These are phyloP conservation scores for Chaetoceros muelleri DNA, from an alignment of 108 stramenopile species.

Conservation along the genomic window DNA sequence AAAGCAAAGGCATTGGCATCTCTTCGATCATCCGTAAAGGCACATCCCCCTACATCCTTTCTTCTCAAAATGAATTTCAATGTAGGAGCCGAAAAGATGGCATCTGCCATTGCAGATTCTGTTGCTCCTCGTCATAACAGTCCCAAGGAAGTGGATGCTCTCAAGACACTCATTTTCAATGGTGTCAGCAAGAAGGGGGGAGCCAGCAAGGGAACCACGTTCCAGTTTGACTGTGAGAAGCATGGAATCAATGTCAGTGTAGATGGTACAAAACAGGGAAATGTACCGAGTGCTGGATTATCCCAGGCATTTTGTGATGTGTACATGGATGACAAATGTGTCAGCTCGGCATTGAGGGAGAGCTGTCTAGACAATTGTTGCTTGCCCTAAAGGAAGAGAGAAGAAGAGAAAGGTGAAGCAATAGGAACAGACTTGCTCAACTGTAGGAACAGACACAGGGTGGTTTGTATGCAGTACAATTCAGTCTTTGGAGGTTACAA, in stretches of 20 bases:
- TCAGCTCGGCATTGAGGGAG: constrained; percentile 46
- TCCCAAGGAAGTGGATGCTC: constrained; percentile 41
- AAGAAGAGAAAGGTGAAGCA: not conserved
- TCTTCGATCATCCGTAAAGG: constrained; percentile 41
- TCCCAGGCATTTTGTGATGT: constrained; percentile 70
- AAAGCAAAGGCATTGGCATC: constrained; percentile 36
- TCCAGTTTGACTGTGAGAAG: constrained; percentile 57
- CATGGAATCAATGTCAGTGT: constrained; percentile 58
- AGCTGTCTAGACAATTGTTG: constrained; percentile 61
- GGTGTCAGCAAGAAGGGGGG: constrained; percentile 55
- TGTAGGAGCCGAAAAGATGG: constrained; percentile 82
- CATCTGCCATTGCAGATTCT: constrained; percentile 67
- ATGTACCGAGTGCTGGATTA: constrained; percentile 36
- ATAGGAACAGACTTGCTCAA: too few species aligned
- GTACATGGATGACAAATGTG: constrained; percentile 72
- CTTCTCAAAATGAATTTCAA: constrained; percentile 76
- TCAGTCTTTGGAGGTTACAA: too few species aligned
- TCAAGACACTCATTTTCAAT: constrained; percentile 55
- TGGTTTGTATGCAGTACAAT: too few species aligned
- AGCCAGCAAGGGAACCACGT: constrained; percentile 56
- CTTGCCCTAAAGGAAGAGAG: constrained; percentile 12
- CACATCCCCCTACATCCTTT: constrained; percentile 36
- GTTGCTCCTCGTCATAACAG: constrained; percentile 49
- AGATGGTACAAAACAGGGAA: constrained; percentile 57
- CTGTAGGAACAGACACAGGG: too few species aligned